Conservation (phyloP, 495 filamentous ascomycete species). For the Parathielavia hyrcaniae region DNA sequence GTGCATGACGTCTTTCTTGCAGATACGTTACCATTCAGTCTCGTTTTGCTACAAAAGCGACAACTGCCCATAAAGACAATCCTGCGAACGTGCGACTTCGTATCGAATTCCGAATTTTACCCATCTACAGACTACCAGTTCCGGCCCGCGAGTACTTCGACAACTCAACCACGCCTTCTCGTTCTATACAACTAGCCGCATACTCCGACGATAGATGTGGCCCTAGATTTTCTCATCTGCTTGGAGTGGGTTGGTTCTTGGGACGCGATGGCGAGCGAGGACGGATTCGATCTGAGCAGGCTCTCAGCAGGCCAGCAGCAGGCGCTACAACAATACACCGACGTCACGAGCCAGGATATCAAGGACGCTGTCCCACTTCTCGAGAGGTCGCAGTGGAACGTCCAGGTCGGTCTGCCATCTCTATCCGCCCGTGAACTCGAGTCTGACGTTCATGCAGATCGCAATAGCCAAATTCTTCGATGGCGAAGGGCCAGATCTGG, state of each 20-base stretch:
- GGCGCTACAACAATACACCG: constrained; percentile 77
- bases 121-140: neutral
- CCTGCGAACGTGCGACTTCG: neutral
- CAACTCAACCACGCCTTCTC: neutral
- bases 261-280: constrained; percentile 33
- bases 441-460: constrained; percentile 51
- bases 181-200: neutral
- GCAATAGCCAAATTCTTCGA: constrained; percentile 97
- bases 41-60: neutral
- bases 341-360: constrained; percentile 77
- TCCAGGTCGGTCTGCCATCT: constrained; percentile 57
- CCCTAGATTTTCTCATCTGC: neutral
- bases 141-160: neutral
- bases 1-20: too few species aligned
- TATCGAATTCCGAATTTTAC: neutral
- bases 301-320: constrained; percentile 71
- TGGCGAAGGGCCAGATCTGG: constrained; percentile 76
- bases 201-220: neutral
- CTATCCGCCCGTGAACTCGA: neutral
- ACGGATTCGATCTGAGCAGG: constrained; percentile 54
- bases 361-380: constrained; percentile 74
- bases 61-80: neutral
- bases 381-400: constrained; percentile 88
- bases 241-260: neutral
- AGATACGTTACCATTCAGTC: too few species aligned